Percentiles rank a stretch among this genome's conserved stretches.
phyloP scores from a whole-genome alignment of 2,329 filamentous ascomycete genomes.

The Fusarium odoratissimum region DNA sequence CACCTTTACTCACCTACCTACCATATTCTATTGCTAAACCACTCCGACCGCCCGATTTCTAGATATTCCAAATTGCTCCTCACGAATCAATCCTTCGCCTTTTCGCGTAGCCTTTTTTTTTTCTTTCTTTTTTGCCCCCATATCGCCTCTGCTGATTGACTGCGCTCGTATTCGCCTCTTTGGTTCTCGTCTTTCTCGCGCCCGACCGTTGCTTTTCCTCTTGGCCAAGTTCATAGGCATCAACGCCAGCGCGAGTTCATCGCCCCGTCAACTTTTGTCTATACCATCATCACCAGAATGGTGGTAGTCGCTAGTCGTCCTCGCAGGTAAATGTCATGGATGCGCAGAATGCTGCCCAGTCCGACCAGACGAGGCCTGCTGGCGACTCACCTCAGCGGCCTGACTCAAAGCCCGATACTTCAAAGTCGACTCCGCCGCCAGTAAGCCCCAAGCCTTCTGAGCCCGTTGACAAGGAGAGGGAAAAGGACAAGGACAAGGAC shows the following conservation, averaged over 20 bases:
- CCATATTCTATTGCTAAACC: constrained; percentile 26
- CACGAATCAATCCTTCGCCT: constrained; percentile 16
- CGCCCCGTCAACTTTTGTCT: constrained; percentile 36
- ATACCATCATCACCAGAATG: constrained; percentile 62
- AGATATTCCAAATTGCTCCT: constrained; percentile 12
- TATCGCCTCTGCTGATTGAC: constrained; percentile 9
- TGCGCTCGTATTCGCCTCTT: constrained; percentile 26
- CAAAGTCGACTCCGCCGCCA: constrained; percentile 41
- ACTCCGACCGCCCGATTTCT: constrained; percentile 21
- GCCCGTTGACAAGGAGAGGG: constrained; percentile 38
- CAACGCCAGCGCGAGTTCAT: constrained; percentile 43
- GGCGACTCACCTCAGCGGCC: constrained; percentile 63
- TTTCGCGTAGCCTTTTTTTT: constrained; percentile 20
- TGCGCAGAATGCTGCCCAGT: constrained; percentile 75
- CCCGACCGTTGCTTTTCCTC: constrained; percentile 24
- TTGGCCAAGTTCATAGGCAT: constrained; percentile 30
- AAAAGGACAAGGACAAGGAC: constrained; percentile 37
- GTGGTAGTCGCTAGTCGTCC: constrained; percentile 63
- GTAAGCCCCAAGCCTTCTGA: constrained; percentile 41
- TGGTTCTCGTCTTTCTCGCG: constrained; percentile 23
- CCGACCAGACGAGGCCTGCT: constrained; percentile 69
- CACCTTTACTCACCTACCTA: constrained; percentile 13
- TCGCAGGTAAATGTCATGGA: constrained; percentile 74
- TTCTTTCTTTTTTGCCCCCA: constrained; percentile 14
- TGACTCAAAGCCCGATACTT: constrained; percentile 37